phyloP scores from a whole-genome alignment of 2,329 filamentous ascomycete genomes.

The Septoria linicola region DNA sequence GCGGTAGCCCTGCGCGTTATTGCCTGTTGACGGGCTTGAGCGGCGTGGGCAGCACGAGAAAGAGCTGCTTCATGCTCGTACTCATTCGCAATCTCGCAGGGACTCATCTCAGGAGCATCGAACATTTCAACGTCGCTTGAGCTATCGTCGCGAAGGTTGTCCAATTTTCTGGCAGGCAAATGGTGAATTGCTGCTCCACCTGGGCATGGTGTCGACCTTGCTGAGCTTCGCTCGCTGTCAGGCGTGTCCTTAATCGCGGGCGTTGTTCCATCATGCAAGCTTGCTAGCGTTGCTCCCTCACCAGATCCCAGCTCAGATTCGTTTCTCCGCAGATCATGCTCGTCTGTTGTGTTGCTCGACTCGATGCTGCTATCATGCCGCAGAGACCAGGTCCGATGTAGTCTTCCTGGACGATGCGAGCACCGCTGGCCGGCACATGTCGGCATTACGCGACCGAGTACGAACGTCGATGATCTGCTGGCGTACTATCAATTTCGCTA shows the following conservation, averaged over 20 bases:
- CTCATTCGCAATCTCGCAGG: background rate
- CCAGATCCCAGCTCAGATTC: background rate
- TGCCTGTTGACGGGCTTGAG: too few species aligned
- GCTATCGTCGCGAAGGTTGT: background rate
- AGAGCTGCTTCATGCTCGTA: background rate
- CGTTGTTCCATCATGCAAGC: constrained; percentile 2
- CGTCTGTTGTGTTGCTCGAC: background rate
- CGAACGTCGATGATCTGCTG: too few species aligned
- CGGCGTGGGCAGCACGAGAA: too few species aligned
- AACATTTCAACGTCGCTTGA: background rate
- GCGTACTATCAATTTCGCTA: background rate
- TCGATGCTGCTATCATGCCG: constrained; percentile 7
- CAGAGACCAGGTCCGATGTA: constrained; percentile 3
- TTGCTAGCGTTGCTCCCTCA: background rate
- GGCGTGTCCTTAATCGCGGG: constrained; percentile 2
- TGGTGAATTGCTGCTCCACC: background rate
- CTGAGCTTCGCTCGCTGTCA: background rate
- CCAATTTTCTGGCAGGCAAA: background rate
- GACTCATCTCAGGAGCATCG: background rate
- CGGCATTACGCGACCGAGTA: too few species aligned
- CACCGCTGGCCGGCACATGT: constrained; percentile 3
- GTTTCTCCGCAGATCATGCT: background rate
- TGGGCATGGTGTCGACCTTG: constrained; percentile 4
- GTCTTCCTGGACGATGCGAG: background rate
- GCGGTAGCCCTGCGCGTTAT: too few species aligned